Base-by-base conservation (phyloP, 305 asterid genomes). In the Petunia hybrid region DNA sequence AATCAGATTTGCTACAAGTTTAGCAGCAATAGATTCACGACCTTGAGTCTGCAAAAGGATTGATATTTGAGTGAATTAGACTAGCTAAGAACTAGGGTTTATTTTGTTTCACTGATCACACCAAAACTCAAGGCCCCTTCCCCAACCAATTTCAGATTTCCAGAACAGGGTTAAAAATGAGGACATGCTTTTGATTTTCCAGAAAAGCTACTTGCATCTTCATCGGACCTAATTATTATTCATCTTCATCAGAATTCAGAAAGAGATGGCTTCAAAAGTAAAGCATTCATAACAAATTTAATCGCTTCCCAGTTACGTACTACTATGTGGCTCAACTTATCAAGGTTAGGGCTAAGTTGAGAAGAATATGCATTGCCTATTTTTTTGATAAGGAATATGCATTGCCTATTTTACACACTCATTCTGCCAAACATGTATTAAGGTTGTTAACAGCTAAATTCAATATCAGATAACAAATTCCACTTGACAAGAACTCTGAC, bases 21-120 rank as follows among this genome's bases (percentile, higher is more conserved):
- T 92, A 82, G 97, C 97, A 1, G 97, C 93, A 87, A 92, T 92
- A 38, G 97, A 90, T 86, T 92, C 97, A 80, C 97, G 93, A 57
- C 97, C 97, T 88, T 92, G 92, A 43, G 93, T 92, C 97, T 92
- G 78, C 63, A 73, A 51, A 51, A 73, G 43, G 45, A 73, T 51
- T 51, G 62, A 36, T 14, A 89, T 79, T 51, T 51, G 78, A 73
- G 3, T 73, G 78, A 73, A 51, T 14, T 36, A 51, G 63, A 36
- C 57, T 73, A 73, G 63, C 55, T 51, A 73, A 51, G 36, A 73
- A 73, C 78, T 73, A 14, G n/a, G 22, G 64, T 73, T 73, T 42
- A 57, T 82, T 57, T 14, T 2, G 43, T 57, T 77, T 39, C 81
- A 73, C 60, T 78, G 57, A 84, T 48, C 83, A 59, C 41, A 38